Evolutionary conservation across 108 stramenopile genomes (phyloP), one percentile per base, ranked within the genome.

Genomic region (Nitzschia palea): DNA sequence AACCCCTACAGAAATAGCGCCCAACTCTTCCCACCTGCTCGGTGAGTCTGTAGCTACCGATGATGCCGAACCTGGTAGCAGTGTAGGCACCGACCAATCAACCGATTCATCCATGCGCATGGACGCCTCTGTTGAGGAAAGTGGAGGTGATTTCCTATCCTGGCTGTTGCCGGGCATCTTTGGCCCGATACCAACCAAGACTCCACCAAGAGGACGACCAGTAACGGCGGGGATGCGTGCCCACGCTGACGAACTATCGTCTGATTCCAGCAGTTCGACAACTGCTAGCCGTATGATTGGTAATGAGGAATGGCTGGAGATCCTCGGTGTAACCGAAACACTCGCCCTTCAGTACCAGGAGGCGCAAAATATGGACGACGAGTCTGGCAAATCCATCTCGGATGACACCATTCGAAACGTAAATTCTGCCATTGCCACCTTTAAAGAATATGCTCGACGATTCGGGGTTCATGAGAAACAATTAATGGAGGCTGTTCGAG

Each of bases 281-380:
- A 43, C 42, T 27, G 23, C 18, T 10, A 40, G 42, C 25, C 25
- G 31, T 32, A 48, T 63, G 28, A 58, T 68, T 31, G 44, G 29
- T 6, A 56, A 44, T 4, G 36, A 68, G 29, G 22, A 68, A 33
- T 68, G 55, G 67, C 37, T 58, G 28, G 67, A 68, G n/a, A 68
- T 68, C 26, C 36, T 68, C 15, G 33, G 44, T 35, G 67, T 45
- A n/a, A 68, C 67, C 15, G 67, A 68, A n/a, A 48, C 56, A n/a
- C 30, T 68, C 20, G 67, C 67, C 1, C 10, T 47, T 3, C 44
- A 56, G 25, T 68, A 58, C 56, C 28, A 42, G n/a, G 40, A 58
- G 18, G 47, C 42, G 2, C 44, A 68, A 47, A 57, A 58, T 29
- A 31, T 36, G 35, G 67, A 58, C 30, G 67, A 68, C 55, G 17